Conservation (phyloP, 257 asterid species). For the Cruciata laevipes region DNA sequence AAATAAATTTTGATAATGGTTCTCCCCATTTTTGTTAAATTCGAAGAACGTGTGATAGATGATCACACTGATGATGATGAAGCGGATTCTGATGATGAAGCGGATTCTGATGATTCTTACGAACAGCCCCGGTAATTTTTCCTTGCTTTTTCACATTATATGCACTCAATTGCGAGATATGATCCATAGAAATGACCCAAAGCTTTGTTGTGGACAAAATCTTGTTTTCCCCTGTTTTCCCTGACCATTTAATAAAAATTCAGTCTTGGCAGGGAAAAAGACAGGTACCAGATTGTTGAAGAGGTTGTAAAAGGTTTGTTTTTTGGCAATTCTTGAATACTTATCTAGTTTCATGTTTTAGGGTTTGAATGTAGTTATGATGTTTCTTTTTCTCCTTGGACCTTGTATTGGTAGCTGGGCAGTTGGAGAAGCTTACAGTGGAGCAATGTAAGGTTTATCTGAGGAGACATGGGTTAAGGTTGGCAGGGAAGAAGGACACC, state of each 20-base stretch:
- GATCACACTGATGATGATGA: constrained; percentile 20
- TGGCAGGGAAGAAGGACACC: constrained; percentile 68
- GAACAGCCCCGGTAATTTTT: constrained; percentile 31
- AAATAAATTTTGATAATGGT: too few species aligned
- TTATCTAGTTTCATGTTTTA: background rate
- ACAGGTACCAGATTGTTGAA: constrained; percentile 36
- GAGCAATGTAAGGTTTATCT: constrained; percentile 77
- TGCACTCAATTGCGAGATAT: constrained; percentile 30
- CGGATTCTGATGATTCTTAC: constrained; percentile 46
- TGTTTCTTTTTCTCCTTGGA: background rate
- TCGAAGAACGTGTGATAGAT: constrained; percentile 14
- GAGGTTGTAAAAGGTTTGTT: constrained; percentile 50
- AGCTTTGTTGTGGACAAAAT: constrained; percentile 59
- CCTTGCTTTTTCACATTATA: constrained; percentile 9
- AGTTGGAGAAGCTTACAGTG: constrained; percentile 55
- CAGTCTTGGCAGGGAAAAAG: constrained; percentile 27
- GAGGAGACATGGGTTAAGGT: constrained; percentile 70
- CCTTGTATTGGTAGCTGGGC: constrained; percentile 30
- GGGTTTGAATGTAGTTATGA: background rate
- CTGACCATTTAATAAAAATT: background rate
- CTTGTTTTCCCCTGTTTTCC: background rate
- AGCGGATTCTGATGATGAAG: too few species aligned
- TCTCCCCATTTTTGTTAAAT: too few species aligned
- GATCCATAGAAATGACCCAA: constrained; percentile 57
- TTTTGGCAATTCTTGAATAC: background rate